These are phyloP conservation scores for Rhinocladiella mackenziei DNA, from an alignment of 2,329 filamentous ascomycete genomes.

Conservation along the genomic window DNA sequence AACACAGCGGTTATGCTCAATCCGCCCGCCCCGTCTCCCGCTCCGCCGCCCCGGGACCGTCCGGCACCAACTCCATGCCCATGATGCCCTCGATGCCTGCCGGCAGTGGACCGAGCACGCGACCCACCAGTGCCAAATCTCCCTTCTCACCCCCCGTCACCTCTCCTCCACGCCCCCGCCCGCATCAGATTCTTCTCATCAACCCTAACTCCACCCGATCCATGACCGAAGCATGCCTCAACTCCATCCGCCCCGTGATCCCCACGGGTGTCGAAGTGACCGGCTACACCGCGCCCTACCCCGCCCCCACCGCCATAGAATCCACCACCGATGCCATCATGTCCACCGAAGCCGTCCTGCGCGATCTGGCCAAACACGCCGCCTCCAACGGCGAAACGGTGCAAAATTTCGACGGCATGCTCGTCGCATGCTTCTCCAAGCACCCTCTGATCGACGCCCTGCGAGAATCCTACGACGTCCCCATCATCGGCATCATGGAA, in stretches of 20 bases:
- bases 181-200: conserved; percentile 42
- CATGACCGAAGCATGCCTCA: conserved; percentile 49
- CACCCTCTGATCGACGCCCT: conserved; percentile 47
- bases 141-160: conserved; percentile 28
- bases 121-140: conserved; percentile 25
- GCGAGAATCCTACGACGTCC: conserved; percentile 45
- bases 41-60: conserved; percentile 7
- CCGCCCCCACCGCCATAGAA: conserved; percentile 51
- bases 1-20: conserved; percentile 22
- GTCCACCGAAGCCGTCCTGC: conserved; percentile 47
- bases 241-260: conserved; percentile 42
- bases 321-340: conserved; percentile 49
- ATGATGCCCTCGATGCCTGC: conserved; percentile 15
- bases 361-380: conserved; percentile 41
- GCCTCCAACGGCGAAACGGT: conserved; percentile 36
- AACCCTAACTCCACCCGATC: conserved; percentile 48
- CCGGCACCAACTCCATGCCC: neutral
- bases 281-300: conserved; percentile 50
- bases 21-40: conserved; percentile 26
- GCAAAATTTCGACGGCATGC: conserved; percentile 45
- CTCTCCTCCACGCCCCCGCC: conserved; percentile 23
- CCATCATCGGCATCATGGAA: conserved; percentile 51
- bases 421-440: conserved; percentile 49
- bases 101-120: conserved; percentile 14
- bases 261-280: conserved; percentile 47